Percentiles rank a stretch among this genome's conserved stretches.
Evolutionary conservation across 2,329 filamentous ascomycete species (phyloP).

Genomic region (Beauveria medogensis): DNA sequence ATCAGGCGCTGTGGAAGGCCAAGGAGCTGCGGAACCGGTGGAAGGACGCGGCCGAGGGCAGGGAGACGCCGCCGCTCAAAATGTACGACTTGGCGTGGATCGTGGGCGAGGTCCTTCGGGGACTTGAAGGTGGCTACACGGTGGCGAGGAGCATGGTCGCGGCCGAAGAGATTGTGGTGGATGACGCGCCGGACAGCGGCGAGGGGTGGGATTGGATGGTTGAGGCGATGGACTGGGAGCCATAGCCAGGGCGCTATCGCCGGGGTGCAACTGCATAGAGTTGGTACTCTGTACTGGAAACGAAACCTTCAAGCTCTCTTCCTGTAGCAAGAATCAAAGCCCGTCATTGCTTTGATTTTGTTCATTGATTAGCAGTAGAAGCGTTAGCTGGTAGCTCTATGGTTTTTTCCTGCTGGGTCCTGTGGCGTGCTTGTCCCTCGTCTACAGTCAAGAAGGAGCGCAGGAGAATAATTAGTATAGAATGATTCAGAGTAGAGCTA

Average conservation of each 20-base stretch:
- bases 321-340: too few species aligned
- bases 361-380: too few species aligned
- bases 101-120: conserved; percentile 46
- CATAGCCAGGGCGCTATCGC: conserved; percentile 3
- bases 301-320: too few species aligned
- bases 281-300: too few species aligned
- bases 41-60: conserved; percentile 55
- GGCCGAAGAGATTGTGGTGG: neutral
- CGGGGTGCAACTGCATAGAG: too few species aligned
- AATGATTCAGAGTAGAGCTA: too few species aligned
- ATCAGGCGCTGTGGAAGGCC: conserved; percentile 51
- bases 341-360: too few species aligned
- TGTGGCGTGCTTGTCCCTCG: too few species aligned
- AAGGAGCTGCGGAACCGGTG: conserved; percentile 66
- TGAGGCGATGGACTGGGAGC: conserved; percentile 53
- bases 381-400: too few species aligned
- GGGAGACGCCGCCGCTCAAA: conserved; percentile 35
- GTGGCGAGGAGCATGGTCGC: conserved; percentile 40
- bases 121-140: conserved; percentile 49
- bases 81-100: conserved; percentile 56
- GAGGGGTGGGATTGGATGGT: conserved; percentile 49
- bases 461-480: too few species aligned
- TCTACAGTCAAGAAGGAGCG: too few species aligned
- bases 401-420: too few species aligned
- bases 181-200: conserved; percentile 11